Base-by-base conservation (phyloP, 2,329 filamentous ascomycete species). In the Blastomyces emzantsi region DNA sequence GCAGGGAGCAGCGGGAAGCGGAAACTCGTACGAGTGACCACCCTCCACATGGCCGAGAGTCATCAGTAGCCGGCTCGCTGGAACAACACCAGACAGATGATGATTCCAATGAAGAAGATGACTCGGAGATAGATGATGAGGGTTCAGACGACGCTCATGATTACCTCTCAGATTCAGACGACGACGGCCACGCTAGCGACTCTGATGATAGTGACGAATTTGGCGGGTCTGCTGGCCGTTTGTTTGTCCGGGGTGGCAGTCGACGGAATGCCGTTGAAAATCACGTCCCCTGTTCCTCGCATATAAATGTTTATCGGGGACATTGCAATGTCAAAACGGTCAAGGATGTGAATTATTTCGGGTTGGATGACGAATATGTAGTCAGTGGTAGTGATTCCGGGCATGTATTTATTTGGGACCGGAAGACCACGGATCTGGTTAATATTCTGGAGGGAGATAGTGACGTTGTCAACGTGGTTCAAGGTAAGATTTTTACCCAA, bases 321-420 rank as follows among this genome's bases (percentile, higher is more conserved):
- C 86, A 88, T 71, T 88, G 86, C 75, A 88, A 88, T 67, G 80
- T 86, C 61, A 81, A 84, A 67, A 88, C 85, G 0, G 85, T 88
- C 68, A 89, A 89, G 69, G 86, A 89, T 69, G 84, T 88, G 65
- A 88, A 88, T 65, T 89, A 83, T 74, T 88, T 85, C 66, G 86
- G 86, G 0, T 74, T 87, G 47, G 76, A 87, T 64, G 87, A 89
- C 68, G 85, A 88, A 70, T 89, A 87, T 66, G 84, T 89, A 13
- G 85, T 88, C 13, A 86, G 83, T 63, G 86, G 86, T 6, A 86
- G 83, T 64, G 87, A 89, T 69, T 85, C 82, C 60, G 86, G 86
- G 0, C 82, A 88, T 70, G 70, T 89, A 30, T 89, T 89, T 72
- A 87, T 89, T 61, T 88, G 86, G 86, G 85, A 89, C 68, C 81